These are phyloP conservation scores for Gaeumannomyces tritici DNA, from an alignment of 2,329 filamentous ascomycete genomes.

Conservation along the genomic window DNA sequence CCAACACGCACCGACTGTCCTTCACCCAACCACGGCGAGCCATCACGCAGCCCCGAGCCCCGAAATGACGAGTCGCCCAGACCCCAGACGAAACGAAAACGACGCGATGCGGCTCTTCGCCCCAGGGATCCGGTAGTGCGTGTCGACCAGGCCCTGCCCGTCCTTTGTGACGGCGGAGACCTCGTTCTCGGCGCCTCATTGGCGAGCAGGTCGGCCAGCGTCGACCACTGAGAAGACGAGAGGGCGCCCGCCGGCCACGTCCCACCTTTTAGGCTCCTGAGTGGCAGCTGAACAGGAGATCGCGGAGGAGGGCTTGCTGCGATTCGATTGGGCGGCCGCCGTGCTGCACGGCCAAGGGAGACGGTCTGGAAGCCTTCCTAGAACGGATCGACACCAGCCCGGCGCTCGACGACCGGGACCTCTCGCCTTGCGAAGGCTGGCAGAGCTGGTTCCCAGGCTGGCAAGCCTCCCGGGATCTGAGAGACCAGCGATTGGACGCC, in stretches of 20 bases:
- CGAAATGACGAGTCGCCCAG: not conserved
- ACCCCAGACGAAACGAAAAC: not conserved
- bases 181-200: conserved; percentile 15
- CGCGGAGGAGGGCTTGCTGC: not conserved
- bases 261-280: conserved; percentile 12
- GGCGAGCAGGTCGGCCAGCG: conserved; percentile 11
- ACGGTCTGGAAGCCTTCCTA: conserved; percentile 5
- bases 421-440: not conserved
- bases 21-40: no score
- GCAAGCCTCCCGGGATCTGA: not conserved
- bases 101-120: conserved; percentile 18
- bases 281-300: not conserved
- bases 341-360: not conserved
- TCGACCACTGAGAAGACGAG: conserved; percentile 10
- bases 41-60: not conserved
- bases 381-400: not conserved
- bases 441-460: not conserved
- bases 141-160: not conserved
- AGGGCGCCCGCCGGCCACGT: conserved; percentile 13
- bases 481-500: not conserved
- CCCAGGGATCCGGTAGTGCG: conserved; percentile 9
- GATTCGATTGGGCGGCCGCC: conserved; percentile 6
- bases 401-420: not conserved
- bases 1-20: not conserved
- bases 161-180: conserved; percentile 11